phyloP scores from a whole-genome alignment of 208 protist species.

The Crithidia acanthocephali region DNA sequence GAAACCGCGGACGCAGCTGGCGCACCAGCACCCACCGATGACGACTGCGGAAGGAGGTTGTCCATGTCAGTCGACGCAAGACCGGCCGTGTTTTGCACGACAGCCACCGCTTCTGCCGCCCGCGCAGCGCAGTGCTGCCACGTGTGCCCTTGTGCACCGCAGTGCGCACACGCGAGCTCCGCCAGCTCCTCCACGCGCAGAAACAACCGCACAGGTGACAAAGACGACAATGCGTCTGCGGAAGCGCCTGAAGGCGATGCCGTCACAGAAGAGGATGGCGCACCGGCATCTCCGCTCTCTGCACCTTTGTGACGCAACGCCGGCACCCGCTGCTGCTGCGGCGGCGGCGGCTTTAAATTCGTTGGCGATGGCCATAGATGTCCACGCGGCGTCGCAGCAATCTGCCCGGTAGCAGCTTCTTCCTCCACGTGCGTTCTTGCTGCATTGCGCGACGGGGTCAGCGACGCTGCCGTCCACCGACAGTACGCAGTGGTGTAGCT shows the following conservation, averaged over 20 bases:
- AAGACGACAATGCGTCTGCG: neutral
- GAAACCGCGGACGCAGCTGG: neutral
- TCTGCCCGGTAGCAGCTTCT: no score
- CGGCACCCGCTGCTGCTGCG: neutral
- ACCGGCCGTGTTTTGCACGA: neutral
- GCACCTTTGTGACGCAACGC: neutral
- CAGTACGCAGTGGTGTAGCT: conserved; percentile 6
- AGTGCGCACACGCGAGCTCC: conserved; percentile 34
- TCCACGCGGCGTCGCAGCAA: neutral
- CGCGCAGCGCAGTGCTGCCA: conserved; percentile 43
- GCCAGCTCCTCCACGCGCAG: conserved; percentile 45
- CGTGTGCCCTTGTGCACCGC: conserved; percentile 33
- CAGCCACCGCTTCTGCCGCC: conserved; percentile 6
- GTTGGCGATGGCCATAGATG: neutral
- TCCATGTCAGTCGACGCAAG: no score
- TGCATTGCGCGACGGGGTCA: neutral
- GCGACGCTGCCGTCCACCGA: neutral
- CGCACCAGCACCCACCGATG: neutral
- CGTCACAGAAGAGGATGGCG: neutral
- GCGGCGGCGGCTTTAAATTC: neutral
- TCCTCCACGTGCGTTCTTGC: no score
- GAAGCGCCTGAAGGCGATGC: neutral
- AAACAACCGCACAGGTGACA: conserved; percentile 21
- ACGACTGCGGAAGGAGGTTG: neutral
- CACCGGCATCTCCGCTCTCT: neutral